Base-by-base conservation (phyloP, 1,284 basidiomycete species). In the Cutaneotrichosporon sp. region DNA sequence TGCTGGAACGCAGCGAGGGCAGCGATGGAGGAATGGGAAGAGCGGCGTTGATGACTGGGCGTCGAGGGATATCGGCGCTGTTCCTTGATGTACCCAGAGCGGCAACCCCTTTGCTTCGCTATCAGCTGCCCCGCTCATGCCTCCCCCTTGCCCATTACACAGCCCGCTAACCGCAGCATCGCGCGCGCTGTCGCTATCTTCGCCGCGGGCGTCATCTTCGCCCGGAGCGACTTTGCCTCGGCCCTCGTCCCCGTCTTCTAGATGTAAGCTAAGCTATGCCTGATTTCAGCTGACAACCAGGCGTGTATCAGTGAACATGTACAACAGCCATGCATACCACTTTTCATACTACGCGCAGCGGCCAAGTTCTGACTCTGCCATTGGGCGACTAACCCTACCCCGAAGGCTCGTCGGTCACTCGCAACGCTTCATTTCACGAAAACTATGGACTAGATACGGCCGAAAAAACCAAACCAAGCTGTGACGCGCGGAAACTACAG, bases 241-340 rank as follows among this genome's bases (percentile, higher is more conserved):
- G 59, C 55, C 18, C 50, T 60, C 41, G 47, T 60, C 42, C 59
- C 59, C 40, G 59, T 52, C 37, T 51, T 60, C 59, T 60, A 53
- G 54, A 42, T 37, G 39, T 44, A 37, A 46, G 33, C 23, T 22
- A 5, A 10, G 17, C 37, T 5, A 37, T 10, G 13, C 17, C 33
- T 22, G 2, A n/a, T n/a, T n/a, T n/a, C 18, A 23, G 38, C 52
- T 54, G 37, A 54, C 47, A 9, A n/a, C 4, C 37, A 42, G 46
- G 40, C 17, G 37, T 57, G 51, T 53, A 55, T 52, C 47, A 51
- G 26, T 30, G 40, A 49, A 20, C 47, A 57, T 59, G 57, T 55
- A 59, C 46, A 55, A 59, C 56, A 58, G 56, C 49, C 49, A 58
- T 58, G 56, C 56, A 57, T 57, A 38, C 56, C 53, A 45, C 43